Evolutionary conservation across 2,329 filamentous ascomycete species (phyloP).

Genomic region (Graphium sp.): DNA sequence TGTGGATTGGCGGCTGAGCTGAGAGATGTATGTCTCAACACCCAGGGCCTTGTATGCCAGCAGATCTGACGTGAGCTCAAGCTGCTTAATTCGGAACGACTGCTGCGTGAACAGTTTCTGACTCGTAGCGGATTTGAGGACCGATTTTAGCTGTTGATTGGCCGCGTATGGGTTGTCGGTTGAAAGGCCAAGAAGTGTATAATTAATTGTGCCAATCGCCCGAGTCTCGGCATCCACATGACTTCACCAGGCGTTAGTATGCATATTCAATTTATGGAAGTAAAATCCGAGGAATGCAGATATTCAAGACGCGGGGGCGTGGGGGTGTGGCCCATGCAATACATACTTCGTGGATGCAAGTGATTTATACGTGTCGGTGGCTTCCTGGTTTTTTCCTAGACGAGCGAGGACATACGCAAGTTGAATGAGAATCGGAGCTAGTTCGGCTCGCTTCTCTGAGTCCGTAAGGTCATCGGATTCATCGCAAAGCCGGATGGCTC

Average conservation of each 20-base stretch:
- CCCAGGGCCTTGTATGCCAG: conserved; percentile 19
- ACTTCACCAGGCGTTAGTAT: too few relatives aligned
- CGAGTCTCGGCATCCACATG: too few relatives aligned
- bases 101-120: conserved; percentile 3
- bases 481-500: conserved; percentile 55
- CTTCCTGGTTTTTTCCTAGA: conserved; percentile 49
- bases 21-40: too few relatives aligned
- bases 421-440: conserved; percentile 61
- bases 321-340: background rate
- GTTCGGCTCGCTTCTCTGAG: conserved; percentile 57
- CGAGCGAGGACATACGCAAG: conserved; percentile 56
- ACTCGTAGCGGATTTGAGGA: conserved; percentile 2
- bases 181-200: too few relatives aligned
- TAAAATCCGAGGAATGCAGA: too few relatives aligned
- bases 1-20: too few relatives aligned
- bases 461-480: conserved; percentile 55
- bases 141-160: too few relatives aligned
- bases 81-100: too few relatives aligned
- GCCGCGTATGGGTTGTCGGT: too few relatives aligned
- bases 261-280: too few relatives aligned
- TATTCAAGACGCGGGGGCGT: background rate
- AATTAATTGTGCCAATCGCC: too few relatives aligned
- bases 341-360: conserved; percentile 45
- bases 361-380: conserved; percentile 42
- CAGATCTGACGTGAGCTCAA: too few relatives aligned